Percentiles rank a stretch among this genome's conserved stretches.
phyloP scores from a whole-genome alignment of 768 basidiomycete species.

The Serendipita sp. region DNA sequence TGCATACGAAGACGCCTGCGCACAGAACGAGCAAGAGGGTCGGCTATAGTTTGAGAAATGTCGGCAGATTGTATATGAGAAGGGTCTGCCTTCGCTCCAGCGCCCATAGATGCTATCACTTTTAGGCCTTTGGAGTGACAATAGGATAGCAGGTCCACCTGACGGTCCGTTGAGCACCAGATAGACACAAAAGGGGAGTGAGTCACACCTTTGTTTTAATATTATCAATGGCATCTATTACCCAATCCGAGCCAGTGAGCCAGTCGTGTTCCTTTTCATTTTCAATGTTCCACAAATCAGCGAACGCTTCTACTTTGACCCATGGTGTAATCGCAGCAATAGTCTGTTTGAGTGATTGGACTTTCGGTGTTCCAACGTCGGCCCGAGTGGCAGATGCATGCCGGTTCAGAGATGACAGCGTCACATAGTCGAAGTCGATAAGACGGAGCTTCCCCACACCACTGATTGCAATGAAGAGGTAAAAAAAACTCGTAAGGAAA shows the following conservation, averaged over 20 bases:
- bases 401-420: slow-evolving; percentile 84
- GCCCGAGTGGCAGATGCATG: slow-evolving; percentile 80
- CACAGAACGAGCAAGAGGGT: slow-evolving; percentile 85
- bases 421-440: slow-evolving; percentile 94
- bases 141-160: slow-evolving; percentile 77
- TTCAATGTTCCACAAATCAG: slow-evolving; percentile 75
- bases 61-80: slow-evolving; percentile 87
- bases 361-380: slow-evolving; percentile 91
- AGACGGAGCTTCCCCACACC: slow-evolving; percentile 63
- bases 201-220: slow-evolving; percentile 61
- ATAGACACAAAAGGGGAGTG: not conserved
- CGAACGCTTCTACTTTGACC: slow-evolving; percentile 68
- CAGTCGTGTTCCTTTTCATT: slow-evolving; percentile 46
- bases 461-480: slow-evolving; percentile 22
- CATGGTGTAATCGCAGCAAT: slow-evolving; percentile 65
- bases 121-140: slow-evolving; percentile 70
- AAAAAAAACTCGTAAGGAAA: not conserved
- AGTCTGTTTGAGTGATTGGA: slow-evolving; percentile 51
- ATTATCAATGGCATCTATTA: slow-evolving; percentile 96
- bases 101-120: slow-evolving; percentile 95
- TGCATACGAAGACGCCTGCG: slow-evolving; percentile 33
- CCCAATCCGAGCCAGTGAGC: slow-evolving; percentile 83
- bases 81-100: slow-evolving; percentile 86
- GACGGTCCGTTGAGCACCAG: not conserved
- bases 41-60: slow-evolving; percentile 82